Evolutionary conservation across 2,329 filamentous ascomycete species (phyloP).

Genomic region (Penicillium brevicompactum): DNA sequence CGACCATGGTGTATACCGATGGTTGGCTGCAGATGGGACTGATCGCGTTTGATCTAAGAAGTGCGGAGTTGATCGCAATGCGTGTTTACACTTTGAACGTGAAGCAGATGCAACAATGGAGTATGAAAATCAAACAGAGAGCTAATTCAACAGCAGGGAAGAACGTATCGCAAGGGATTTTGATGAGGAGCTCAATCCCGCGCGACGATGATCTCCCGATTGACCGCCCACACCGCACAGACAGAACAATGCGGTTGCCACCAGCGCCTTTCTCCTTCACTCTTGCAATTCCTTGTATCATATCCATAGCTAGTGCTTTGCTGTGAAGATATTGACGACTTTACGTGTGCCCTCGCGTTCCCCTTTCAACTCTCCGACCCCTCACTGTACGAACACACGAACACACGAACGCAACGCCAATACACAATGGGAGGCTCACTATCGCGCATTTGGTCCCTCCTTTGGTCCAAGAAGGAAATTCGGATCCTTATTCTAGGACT

Average conservation of each 20-base stretch:
- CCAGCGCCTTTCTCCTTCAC: constrained; percentile 11
- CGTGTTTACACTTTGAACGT: not conserved
- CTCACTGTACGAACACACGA: constrained; percentile 1
- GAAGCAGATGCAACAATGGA: not conserved
- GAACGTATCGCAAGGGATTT: constrained; percentile 5
- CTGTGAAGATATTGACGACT: not conserved
- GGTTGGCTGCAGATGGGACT: constrained; percentile 7
- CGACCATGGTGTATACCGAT: constrained; percentile 55
- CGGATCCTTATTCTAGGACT: constrained; percentile 91
- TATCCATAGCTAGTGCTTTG: constrained; percentile 5
- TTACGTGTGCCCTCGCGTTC: not conserved
- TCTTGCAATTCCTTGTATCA: constrained; percentile 7
- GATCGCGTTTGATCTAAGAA: constrained; percentile 18
- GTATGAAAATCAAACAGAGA: not conserved
- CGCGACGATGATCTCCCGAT: constrained; percentile 18
- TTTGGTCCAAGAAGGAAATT: constrained; percentile 97
- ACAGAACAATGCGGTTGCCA: constrained; percentile 27
- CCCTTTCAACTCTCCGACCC: not conserved
- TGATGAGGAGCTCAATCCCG: constrained; percentile 13
- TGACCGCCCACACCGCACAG: constrained; percentile 30
- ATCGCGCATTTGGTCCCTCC: constrained; percentile 65
- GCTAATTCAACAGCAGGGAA: not conserved
- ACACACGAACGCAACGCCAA: constrained; percentile 3
- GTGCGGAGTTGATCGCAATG: constrained; percentile 3
- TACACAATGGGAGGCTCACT: constrained; percentile 58